These are phyloP conservation scores for Cunninghamia lanceolata DNA, from an alignment of 75 land plant species.

Conservation along the genomic window DNA sequence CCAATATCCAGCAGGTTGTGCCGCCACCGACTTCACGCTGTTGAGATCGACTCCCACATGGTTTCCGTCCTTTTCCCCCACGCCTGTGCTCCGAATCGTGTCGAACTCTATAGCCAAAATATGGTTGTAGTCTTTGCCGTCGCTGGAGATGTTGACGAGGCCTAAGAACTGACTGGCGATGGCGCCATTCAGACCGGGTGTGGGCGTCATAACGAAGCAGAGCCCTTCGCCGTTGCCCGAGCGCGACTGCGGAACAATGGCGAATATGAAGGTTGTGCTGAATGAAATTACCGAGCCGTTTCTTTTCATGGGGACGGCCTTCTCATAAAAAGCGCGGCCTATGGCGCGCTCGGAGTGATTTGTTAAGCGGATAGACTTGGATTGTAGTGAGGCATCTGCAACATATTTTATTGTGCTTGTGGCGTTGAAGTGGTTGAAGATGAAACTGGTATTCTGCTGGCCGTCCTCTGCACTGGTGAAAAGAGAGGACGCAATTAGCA, in stretches of 20 bases:
- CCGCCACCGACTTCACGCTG: conserved; percentile 26
- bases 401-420: conserved; percentile 13
- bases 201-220: conserved; percentile 25
- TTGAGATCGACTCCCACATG: conserved; percentile 57
- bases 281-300: conserved; percentile 5
- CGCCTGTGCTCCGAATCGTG: conserved; percentile 28
- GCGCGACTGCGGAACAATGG: conserved; percentile 23
- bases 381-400: conserved; percentile 21
- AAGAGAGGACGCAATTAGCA: too few species aligned
- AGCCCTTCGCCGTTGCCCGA: conserved; percentile 36
- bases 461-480: not conserved
- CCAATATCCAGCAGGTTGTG: conserved; percentile 11
- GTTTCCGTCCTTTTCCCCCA: conserved; percentile 27
- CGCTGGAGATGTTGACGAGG: conserved; percentile 19
- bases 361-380: conserved; percentile 14
- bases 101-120: conserved; percentile 60
- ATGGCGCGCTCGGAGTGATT: not conserved
- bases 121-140: conserved; percentile 37
- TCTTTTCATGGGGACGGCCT: conserved; percentile 16
- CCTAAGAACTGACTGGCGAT: conserved; percentile 36
- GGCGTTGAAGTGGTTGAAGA: not conserved
- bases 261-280: conserved; percentile 21
- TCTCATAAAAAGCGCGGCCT: conserved; percentile 22
- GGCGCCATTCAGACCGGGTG: conserved; percentile 12
- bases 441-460: not conserved